phyloP scores from a whole-genome alignment of 1,284 basidiomycete genomes.

The Athelia psychrophila region DNA sequence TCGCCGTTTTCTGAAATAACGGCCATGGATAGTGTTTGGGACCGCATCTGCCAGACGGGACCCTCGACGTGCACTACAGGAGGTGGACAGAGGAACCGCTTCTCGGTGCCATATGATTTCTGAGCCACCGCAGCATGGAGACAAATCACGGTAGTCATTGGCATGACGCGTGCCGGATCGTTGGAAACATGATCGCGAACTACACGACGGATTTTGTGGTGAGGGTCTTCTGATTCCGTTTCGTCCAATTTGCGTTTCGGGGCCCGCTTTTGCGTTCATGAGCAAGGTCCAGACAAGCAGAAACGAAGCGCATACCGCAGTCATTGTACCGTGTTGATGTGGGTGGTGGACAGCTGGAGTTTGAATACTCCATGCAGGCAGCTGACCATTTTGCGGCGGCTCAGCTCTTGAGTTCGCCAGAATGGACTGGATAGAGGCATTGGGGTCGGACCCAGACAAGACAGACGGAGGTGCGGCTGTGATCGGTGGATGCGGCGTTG shows the following conservation, averaged over 20 bases:
- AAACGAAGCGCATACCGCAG: not conserved
- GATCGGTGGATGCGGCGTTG: slow-evolving; percentile 29
- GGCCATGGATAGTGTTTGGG: slow-evolving; percentile 80
- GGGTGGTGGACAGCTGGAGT: slow-evolving; percentile 15
- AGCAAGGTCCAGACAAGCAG: not conserved
- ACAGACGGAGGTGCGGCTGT: slow-evolving; percentile 31
- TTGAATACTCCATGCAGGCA: slow-evolving; percentile 37
- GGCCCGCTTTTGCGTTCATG: not conserved
- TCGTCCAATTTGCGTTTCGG: slow-evolving; percentile 76
- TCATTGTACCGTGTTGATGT: not conserved
- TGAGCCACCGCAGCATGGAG: slow-evolving; percentile 88
- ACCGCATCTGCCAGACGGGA: slow-evolving; percentile 76
- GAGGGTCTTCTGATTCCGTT: slow-evolving; percentile 62
- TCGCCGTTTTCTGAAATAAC: slow-evolving; percentile 84
- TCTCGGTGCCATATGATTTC: slow-evolving; percentile 91
- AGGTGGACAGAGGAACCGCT: slow-evolving; percentile 87
- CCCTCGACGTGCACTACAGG: slow-evolving; percentile 87
- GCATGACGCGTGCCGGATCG: slow-evolving; percentile 67
- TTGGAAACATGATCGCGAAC: slow-evolving; percentile 75
- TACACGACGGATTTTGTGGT: slow-evolving; percentile 76
- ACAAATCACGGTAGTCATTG: slow-evolving; percentile 88
- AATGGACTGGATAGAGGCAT: slow-evolving; percentile 63
- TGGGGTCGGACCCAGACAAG: slow-evolving; percentile 43
- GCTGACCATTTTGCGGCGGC: slow-evolving; percentile 33
- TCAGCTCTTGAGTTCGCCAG: slow-evolving; percentile 47